These are phyloP conservation scores for Echium plantagineum DNA, from an alignment of 257 asterid genomes.

Conservation along the genomic window DNA sequence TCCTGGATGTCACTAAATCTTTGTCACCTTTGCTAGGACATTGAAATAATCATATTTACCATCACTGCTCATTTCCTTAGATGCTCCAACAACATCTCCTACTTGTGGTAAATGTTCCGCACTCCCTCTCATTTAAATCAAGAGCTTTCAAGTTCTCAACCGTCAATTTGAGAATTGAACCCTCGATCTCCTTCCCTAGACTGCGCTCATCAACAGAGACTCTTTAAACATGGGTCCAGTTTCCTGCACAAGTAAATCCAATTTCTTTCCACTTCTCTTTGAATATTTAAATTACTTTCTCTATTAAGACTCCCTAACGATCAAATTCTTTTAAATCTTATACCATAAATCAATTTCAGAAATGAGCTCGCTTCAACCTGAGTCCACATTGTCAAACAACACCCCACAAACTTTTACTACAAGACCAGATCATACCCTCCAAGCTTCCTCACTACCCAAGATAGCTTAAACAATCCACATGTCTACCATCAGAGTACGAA, in stretches of 20 bases:
- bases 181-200: too few species aligned
- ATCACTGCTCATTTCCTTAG: too few species aligned
- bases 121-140: conserved; percentile 5
- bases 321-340: conserved; percentile 55
- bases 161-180: too few species aligned
- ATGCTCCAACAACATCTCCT: neutral
- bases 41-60: conserved; percentile 12
- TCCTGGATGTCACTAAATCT: conserved; percentile 13
- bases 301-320: conserved; percentile 23
- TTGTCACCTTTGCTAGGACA: conserved; percentile 8
- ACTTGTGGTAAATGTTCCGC: conserved; percentile 5
- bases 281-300: conserved; percentile 17
- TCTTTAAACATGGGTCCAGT: conserved; percentile 21
- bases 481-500: conserved; percentile 31
- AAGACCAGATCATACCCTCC: conserved; percentile 43
- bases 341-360: conserved; percentile 35
- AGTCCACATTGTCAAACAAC: conserved; percentile 50
- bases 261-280: conserved; percentile 18
- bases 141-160: neutral
- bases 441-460: conserved; percentile 44
- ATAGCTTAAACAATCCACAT: conserved; percentile 55
- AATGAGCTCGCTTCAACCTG: conserved; percentile 18
- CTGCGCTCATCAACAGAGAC: neutral
- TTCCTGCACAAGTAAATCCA: conserved; percentile 38
- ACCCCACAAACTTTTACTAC: conserved; percentile 41